Percentiles rank a stretch among this genome's conserved stretches.
Conservation (phyloP, 371 early-diverging fungal species). For the Lichtheimia corymbifera region DNA sequence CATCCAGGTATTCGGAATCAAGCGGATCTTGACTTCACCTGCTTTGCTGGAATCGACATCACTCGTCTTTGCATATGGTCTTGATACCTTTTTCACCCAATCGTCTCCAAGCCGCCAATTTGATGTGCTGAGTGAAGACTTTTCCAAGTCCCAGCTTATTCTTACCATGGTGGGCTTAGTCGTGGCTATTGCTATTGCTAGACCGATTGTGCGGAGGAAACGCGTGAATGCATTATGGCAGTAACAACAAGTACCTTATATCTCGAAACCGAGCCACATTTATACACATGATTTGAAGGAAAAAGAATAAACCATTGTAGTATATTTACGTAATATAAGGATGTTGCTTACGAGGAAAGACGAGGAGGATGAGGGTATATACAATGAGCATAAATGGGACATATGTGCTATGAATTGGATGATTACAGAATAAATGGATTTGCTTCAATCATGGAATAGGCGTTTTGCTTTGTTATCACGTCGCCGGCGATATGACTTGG, state of each 20-base stretch:
- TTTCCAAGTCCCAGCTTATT: slow-evolving; percentile 82
- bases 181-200: slow-evolving; percentile 65
- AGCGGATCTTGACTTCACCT: slow-evolving; percentile 69
- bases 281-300: not conserved
- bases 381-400: too few species aligned
- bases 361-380: too few species aligned
- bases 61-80: slow-evolving; percentile 83
- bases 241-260: slow-evolving; percentile 17
- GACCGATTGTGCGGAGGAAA: slow-evolving; percentile 74
- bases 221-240: slow-evolving; percentile 63
- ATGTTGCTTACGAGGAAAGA: too few species aligned
- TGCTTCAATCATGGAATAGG: too few species aligned
- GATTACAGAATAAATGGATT: too few species aligned
- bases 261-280: not conserved
- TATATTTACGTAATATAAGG: too few species aligned
- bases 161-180: slow-evolving; percentile 78
- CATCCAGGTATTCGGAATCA: slow-evolving; percentile 60
- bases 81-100: slow-evolving; percentile 86
- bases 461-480: too few species aligned
- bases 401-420: too few species aligned
- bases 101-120: slow-evolving; percentile 87
- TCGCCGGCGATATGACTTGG: not conserved
- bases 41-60: slow-evolving; percentile 92
- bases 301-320: not conserved
- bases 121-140: slow-evolving; percentile 89